Percentiles rank a stretch among this genome's conserved stretches.
phyloP scores from a whole-genome alignment of 495 filamentous ascomycete species.

The Talaromyces wortmannii region DNA sequence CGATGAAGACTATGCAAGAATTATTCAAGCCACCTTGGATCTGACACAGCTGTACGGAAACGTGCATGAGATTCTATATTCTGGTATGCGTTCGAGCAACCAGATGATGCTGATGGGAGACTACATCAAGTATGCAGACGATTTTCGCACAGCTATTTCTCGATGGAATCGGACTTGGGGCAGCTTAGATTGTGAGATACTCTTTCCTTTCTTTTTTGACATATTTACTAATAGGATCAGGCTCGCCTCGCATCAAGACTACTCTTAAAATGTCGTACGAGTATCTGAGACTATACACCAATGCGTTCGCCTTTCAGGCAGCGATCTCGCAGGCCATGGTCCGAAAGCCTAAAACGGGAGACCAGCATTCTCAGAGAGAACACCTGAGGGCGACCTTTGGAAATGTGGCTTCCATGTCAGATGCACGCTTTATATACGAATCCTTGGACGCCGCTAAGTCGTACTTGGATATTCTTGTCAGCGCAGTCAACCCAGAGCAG shows the following conservation, averaged over 20 bases:
- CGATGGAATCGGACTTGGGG: conserved; percentile 61
- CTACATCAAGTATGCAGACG: conserved; percentile 62
- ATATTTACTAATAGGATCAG: conserved; percentile 21
- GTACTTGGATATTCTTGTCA: conserved; percentile 48
- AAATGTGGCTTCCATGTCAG: conserved; percentile 50
- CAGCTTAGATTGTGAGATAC: conserved; percentile 40
- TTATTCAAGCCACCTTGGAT: conserved; percentile 58
- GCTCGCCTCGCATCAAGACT: conserved; percentile 49
- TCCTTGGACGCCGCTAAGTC: conserved; percentile 57
- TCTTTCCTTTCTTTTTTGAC: background rate
- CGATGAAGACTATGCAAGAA: conserved; percentile 55
- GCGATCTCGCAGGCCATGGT: conserved; percentile 53
- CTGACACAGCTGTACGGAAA: conserved; percentile 62
- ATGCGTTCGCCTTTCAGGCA: conserved; percentile 61
- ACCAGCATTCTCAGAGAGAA: conserved; percentile 28
- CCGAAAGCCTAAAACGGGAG: conserved; percentile 27
- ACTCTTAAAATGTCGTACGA: conserved; percentile 56
- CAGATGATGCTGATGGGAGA: conserved; percentile 59
- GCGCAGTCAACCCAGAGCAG: conserved; percentile 45
- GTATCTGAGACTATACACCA: conserved; percentile 58
- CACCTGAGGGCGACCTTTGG: conserved; percentile 38
- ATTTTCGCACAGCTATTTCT: conserved; percentile 54
- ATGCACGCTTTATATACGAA: conserved; percentile 58
- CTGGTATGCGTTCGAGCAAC: conserved; percentile 55
- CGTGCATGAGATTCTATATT: conserved; percentile 60